Base-by-base conservation (phyloP, 1,139 yeast genomes). In the Torulaspora globosa region DNA sequence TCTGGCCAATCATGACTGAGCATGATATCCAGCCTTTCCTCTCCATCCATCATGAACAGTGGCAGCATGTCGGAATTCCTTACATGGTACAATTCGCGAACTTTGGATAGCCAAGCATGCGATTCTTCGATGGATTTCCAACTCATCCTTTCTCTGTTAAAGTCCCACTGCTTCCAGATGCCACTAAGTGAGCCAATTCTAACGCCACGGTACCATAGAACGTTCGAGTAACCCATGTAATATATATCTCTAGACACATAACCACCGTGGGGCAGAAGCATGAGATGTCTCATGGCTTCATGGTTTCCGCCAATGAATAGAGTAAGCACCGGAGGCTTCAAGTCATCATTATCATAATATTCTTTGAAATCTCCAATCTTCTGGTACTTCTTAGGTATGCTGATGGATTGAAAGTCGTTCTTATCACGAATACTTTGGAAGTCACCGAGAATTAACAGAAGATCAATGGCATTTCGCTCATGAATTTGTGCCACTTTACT, bases 1-100 rank as follows among this genome's bases (percentile, higher is more conserved):
- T 75, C 80, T 0, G 99, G 99, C 99, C 99, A 92, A 67, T 92
- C 99, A 64, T 92, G 99, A 38, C 86, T 78, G 47, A 90, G 51
- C 58, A 84, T 88, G 10, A 78, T 40, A 36, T 65, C 62, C 30
- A 60, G 32, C 21, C 43, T 43, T 6, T 35, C 40, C 7, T 30
- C 59, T 60, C 34, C 44, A 8, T 31, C 58, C 60, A 70, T 44
- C 52, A 75, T 58, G 47, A 70, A 60, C 52, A 87, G 67, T 53
- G 84, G 84, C 33, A 80, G 57, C 46, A 76, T 78, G 48, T 83
- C 90, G 48, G 71, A 70, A 34, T 81, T 78, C 49, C 94, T 74
- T 7, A 82, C 76, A 67, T 92, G 98, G 63, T 92, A 65, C 37
- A 92, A 1, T 77, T 78, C 33, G 84, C 78, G 52, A 83, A 69